Percentiles rank a stretch among this genome's conserved stretches.
phyloP scores from a whole-genome alignment of 2,329 filamentous ascomycete species.

The Blumeria hordei region DNA sequence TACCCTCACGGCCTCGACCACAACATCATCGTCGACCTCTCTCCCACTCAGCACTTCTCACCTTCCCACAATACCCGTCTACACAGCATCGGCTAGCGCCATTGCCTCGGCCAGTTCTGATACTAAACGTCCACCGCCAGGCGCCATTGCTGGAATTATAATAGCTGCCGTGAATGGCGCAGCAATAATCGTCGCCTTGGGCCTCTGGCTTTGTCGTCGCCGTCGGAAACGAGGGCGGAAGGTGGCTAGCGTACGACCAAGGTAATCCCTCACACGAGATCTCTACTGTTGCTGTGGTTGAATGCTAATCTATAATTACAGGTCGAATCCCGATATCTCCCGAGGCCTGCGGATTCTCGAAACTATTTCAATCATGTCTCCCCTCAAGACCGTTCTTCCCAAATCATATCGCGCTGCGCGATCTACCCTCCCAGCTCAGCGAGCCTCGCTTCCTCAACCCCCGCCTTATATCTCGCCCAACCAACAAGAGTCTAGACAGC shows the following conservation, averaged over 20 bases:
- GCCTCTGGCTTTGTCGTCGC: constrained; percentile 6
- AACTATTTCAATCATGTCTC: not conserved
- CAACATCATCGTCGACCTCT: constrained; percentile 1
- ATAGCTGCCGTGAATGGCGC: constrained; percentile 8
- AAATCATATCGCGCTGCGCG: not conserved
- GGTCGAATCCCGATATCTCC: not conserved
- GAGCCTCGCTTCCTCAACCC: not conserved
- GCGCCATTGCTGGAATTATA: constrained; percentile 7
- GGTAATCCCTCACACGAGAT: constrained; percentile 1
- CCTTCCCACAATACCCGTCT: not conserved
- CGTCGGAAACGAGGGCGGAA: constrained; percentile 3
- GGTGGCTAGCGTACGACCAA: constrained; percentile 1
- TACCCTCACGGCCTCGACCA: constrained; percentile 2
- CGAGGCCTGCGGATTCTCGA: not conserved
- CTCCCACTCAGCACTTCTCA: not conserved
- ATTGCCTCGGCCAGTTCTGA: not conserved
- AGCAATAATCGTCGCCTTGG: constrained; percentile 5
- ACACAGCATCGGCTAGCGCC: constrained; percentile 1
- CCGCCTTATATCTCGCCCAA: not conserved
- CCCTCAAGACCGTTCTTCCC: not conserved
- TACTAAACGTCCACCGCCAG: constrained; percentile 4
- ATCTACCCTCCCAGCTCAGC: not conserved
- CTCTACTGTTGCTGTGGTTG: not conserved
- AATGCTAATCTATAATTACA: not conserved
- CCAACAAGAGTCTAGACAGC: not conserved